Percentiles rank a stretch among this genome's conserved stretches.
Evolutionary conservation across 768 basidiomycete species (phyloP).

Genomic region (Amanita pseudoporphyria): DNA sequence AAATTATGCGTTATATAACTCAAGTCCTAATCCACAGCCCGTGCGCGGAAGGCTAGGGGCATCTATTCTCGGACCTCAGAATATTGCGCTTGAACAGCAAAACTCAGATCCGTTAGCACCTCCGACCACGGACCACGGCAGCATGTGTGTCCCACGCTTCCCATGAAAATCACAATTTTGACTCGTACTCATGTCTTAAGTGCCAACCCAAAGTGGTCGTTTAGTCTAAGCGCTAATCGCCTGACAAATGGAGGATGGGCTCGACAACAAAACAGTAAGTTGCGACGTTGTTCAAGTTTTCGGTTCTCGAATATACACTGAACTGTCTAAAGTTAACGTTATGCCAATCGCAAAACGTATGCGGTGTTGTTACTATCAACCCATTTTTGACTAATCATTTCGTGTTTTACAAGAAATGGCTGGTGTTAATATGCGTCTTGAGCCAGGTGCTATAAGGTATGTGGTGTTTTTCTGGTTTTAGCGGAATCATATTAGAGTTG

Average conservation of each 20-base stretch:
- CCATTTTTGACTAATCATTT: background rate
- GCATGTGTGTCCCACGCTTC: slow-evolving; percentile 22
- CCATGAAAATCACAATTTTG: background rate
- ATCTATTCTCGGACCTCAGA: slow-evolving; percentile 31
- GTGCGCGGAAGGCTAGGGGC: slow-evolving; percentile 32
- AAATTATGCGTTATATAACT: slow-evolving; percentile 32
- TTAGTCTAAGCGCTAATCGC: slow-evolving; percentile 45
- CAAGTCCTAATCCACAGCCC: slow-evolving; percentile 20
- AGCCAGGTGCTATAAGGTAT: slow-evolving; percentile 39
- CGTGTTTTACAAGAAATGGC: slow-evolving; percentile 22
- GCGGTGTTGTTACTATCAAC: background rate
- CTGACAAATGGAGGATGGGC: slow-evolving; percentile 53
- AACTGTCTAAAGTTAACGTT: slow-evolving; percentile 21
- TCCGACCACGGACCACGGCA: slow-evolving; percentile 34
- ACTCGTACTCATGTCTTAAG: slow-evolving; percentile 17
- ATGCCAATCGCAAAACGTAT: slow-evolving; percentile 43
- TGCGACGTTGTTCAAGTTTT: background rate
- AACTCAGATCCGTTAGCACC: slow-evolving; percentile 36
- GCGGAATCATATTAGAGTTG: background rate
- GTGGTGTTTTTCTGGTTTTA: slow-evolving; percentile 1
- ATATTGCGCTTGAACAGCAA: slow-evolving; percentile 30
- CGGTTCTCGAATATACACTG: background rate
- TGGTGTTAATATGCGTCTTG: slow-evolving; percentile 43
- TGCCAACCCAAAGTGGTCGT: slow-evolving; percentile 47
- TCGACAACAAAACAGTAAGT: slow-evolving; percentile 40